Percentiles rank a stretch among this genome's conserved stretches.
Evolutionary conservation across 352 stramenopile species (phyloP).

Genomic region (Phytophthora palmivora): DNA sequence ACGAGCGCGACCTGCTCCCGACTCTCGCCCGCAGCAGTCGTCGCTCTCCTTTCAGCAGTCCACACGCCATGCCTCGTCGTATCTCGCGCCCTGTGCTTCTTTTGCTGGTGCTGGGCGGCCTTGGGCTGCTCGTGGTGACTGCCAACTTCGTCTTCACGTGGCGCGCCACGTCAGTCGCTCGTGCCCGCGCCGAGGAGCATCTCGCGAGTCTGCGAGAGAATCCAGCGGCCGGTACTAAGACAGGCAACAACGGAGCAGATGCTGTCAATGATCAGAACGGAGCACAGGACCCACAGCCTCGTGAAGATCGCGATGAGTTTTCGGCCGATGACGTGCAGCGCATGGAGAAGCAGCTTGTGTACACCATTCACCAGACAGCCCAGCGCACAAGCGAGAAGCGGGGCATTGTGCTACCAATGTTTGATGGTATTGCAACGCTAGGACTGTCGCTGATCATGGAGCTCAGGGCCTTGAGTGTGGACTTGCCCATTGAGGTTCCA

Average conservation of each 20-base stretch:
- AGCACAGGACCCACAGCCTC: constrained; percentile 8
- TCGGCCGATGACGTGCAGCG: constrained; percentile 22
- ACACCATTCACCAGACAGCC: constrained; percentile 38
- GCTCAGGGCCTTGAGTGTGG: constrained; percentile 50
- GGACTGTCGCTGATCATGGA: constrained; percentile 70
- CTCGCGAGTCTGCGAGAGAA: constrained; percentile 22
- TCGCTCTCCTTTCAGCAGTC: constrained; percentile 30
- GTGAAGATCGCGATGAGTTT: constrained; percentile 15
- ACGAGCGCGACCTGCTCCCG: constrained; percentile 29
- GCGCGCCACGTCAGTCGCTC: constrained; percentile 26
- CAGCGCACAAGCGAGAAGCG: constrained; percentile 41
- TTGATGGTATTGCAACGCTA: constrained; percentile 53
- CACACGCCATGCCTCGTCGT: constrained; percentile 26
- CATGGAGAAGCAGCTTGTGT: constrained; percentile 46
- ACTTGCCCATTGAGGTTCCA: constrained; percentile 66
- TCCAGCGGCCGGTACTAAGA: neutral
- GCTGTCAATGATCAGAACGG: neutral
- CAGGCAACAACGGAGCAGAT: neutral
- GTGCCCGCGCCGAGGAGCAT: constrained; percentile 17
- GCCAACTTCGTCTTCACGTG: constrained; percentile 43
- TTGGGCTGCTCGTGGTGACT: constrained; percentile 34
- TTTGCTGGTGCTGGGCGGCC: constrained; percentile 20
- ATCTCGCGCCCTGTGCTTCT: constrained; percentile 24
- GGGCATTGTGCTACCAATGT: constrained; percentile 69
- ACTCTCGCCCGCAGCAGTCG: constrained; percentile 28